A percentile compares a stretch with the other conserved stretches of the same genome.
phyloP scores from a whole-genome alignment of 2,329 filamentous ascomycete genomes.

The Cordyceps cicadae region DNA sequence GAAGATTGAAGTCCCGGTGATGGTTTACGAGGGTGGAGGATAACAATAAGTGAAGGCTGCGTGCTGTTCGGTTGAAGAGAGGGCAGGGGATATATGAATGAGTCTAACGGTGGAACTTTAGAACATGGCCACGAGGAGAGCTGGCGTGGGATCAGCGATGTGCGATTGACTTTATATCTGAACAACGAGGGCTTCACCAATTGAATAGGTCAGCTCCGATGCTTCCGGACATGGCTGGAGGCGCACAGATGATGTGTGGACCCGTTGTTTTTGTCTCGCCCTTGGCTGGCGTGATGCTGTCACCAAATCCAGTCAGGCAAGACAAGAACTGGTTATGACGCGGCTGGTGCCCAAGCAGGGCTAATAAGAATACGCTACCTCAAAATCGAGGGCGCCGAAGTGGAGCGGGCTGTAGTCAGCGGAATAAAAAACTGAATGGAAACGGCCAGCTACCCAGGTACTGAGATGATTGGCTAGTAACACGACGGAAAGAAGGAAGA shows the following conservation, averaged over 20 bases:
- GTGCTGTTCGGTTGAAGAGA: too few relatives aligned
- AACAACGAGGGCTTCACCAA: neutral
- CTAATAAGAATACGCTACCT: neutral
- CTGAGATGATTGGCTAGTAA: too few relatives aligned
- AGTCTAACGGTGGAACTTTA: too few relatives aligned
- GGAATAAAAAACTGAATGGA: neutral
- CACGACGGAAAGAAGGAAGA: too few relatives aligned
- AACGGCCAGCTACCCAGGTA: too few relatives aligned
- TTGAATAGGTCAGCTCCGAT: neutral
- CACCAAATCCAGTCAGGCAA: neutral
- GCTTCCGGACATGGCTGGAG: neutral
- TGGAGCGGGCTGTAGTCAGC: neutral
- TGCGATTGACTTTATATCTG: neutral
- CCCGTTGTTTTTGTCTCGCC: neutral
- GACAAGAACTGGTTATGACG: neutral
- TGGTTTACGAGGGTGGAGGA: too few relatives aligned
- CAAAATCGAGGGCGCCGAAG: neutral
- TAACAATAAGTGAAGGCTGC: too few relatives aligned
- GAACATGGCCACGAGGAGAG: neutral
- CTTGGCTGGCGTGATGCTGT: neutral
- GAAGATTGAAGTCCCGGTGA: too few relatives aligned
- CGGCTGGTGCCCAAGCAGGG: neutral
- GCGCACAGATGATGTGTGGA: neutral
- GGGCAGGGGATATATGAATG: too few relatives aligned
- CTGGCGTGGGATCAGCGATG: neutral